A percentile compares a stretch with the other conserved stretches of the same genome.
phyloP scores from a whole-genome alignment of 164 flowering plant genomes.

The Macadamia tetraphylla region DNA sequence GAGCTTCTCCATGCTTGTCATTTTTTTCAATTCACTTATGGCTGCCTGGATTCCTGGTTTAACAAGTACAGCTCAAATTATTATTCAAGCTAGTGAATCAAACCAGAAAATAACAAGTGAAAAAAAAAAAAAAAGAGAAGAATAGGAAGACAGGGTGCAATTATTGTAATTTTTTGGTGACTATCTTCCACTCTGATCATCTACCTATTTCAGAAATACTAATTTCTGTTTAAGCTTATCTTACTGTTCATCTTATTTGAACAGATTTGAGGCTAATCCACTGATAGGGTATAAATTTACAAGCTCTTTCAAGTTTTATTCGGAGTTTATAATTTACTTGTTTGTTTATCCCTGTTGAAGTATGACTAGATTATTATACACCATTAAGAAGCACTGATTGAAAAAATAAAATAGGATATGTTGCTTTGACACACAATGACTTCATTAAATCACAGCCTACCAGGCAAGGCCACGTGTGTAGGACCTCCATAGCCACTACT shows the following conservation, averaged over 20 bases:
- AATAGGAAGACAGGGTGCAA: too few species aligned
- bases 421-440: constrained; percentile 26
- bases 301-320: background rate
- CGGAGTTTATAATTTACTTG: background rate
- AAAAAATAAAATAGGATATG: background rate
- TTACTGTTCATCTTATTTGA: background rate
- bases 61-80: constrained; percentile 9
- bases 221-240: too few species aligned
- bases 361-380: background rate
- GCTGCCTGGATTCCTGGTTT: too few species aligned
- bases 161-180: background rate
- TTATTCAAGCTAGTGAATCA: too few species aligned
- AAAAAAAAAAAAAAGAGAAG: too few species aligned
- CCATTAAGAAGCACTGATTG: background rate
- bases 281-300: constrained; percentile 9
- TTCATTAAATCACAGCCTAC: constrained; percentile 27
- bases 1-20: constrained; percentile 19
- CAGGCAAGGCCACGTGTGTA: constrained; percentile 55
- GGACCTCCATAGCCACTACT: constrained; percentile 39
- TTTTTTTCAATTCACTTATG: too few species aligned
- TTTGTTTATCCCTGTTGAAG: background rate
- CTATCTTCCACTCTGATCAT: background rate
- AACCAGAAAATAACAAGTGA: too few species aligned
- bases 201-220: too few species aligned
- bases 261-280: background rate